phyloP scores from a whole-genome alignment of 495 filamentous ascomycete species.

The Pyrenula massariospora region DNA sequence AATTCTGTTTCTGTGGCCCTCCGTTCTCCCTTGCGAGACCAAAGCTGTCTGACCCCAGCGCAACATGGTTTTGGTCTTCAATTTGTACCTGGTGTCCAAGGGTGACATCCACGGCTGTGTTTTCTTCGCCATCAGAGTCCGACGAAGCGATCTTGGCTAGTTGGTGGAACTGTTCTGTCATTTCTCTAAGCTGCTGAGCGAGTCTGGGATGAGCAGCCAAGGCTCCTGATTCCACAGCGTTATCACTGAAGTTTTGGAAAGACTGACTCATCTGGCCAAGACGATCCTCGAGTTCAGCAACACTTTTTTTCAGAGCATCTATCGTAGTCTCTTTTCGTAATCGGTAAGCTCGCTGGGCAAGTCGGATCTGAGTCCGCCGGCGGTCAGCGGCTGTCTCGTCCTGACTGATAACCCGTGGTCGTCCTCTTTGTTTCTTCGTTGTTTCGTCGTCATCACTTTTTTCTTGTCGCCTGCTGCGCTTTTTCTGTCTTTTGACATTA shows the following conservation, averaged over 20 bases:
- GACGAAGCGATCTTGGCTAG: conserved; percentile 17
- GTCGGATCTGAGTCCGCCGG: conserved; percentile 73
- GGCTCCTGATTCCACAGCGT: conserved; percentile 34
- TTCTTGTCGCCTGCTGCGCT: not conserved
- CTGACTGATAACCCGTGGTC: not conserved
- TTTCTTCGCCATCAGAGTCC: conserved; percentile 8
- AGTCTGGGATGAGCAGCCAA: conserved; percentile 22
- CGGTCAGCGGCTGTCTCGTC: not conserved
- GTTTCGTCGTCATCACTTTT: not conserved
- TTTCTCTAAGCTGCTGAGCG: conserved; percentile 28
- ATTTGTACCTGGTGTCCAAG: not conserved
- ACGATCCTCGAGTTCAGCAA: conserved; percentile 50
- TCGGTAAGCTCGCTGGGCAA: conserved; percentile 78
- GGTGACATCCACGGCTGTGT: not conserved
- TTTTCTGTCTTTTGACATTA: not conserved
- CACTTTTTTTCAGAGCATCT: conserved; percentile 53
- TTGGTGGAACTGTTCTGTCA: conserved; percentile 32
- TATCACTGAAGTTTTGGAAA: conserved; percentile 61
- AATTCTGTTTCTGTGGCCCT: not conserved
- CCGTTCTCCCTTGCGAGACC: too few species aligned
- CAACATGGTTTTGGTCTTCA: not conserved
- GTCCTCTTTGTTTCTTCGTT: not conserved
- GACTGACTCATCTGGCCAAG: conserved; percentile 67
- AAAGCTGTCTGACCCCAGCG: not conserved
- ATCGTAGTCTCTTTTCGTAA: conserved; percentile 82